Evolutionary conservation across 495 filamentous ascomycete genomes (phyloP).

Genomic region (Daldinia decipiens): DNA sequence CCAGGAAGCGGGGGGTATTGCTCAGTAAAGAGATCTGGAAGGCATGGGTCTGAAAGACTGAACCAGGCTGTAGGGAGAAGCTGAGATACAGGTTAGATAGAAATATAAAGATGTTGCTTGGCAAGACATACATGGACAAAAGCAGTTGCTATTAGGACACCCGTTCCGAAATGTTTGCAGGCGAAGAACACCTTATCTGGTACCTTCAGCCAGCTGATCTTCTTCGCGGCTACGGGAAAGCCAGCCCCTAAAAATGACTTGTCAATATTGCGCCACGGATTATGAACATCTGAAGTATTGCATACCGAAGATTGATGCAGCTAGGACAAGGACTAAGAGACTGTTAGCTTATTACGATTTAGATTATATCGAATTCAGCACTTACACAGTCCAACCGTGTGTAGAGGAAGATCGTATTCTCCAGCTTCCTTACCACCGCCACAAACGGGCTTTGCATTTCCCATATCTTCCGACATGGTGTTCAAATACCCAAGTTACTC

Average conservation of each 20-base stretch:
- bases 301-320: conserved; percentile 54
- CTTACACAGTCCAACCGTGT: conserved; percentile 62
- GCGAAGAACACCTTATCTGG: conserved; percentile 63
- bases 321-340: conserved; percentile 52
- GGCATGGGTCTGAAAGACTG: conserved; percentile 66
- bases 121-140: conserved; percentile 70
- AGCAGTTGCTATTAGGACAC: conserved; percentile 74
- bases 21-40: conserved; percentile 64
- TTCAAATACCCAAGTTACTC: background rate
- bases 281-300: conserved; percentile 14
- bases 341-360: conserved; percentile 26
- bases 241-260: conserved; percentile 49
- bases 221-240: conserved; percentile 65
- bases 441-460: conserved; percentile 56
- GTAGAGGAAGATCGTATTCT: conserved; percentile 61
- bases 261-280: conserved; percentile 14
- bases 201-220: conserved; percentile 64
- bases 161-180: conserved; percentile 74
- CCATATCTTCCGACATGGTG: conserved; percentile 38
- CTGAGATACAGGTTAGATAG: conserved; percentile 39
- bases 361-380: conserved; percentile 8
- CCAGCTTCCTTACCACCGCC: conserved; percentile 54
- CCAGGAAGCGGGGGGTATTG: conserved; percentile 68
- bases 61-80: conserved; percentile 67
- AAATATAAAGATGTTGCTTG: background rate